Evolutionary conservation across 176 grass and related monocot genomes (phyloP), one percentile per base, ranked within the genome.

Genomic region (Zoysia pacifica): DNA sequence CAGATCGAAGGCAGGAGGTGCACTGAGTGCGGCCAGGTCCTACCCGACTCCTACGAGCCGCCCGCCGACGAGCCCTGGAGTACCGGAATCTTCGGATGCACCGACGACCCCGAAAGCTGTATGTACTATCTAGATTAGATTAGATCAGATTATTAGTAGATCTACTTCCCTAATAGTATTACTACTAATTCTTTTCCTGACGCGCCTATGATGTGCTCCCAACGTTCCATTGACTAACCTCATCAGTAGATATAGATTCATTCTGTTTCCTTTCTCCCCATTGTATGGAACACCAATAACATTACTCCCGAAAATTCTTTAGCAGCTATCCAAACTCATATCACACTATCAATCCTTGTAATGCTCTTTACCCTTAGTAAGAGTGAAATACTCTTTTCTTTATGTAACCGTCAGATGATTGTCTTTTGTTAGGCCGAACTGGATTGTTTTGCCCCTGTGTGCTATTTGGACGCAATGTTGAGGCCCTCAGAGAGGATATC

Each of bases 381-480:
- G 28, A 28, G 28, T 28, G 28, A 28, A 28, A 28, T 28, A 28
- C 28, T 28, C 28, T 28, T 28, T 28, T 28, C 28, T 28, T 28
- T 28, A 28, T 28, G 28, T 28, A 28, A 28, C 28, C 28, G 28
- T 28, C 48, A 54, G 15, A 62, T 28, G 28, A 28, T 63, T 63
- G 1, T 83, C 41, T 64, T 37, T 54, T 67, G 65, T 36, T 79
- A 97, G 94, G 91, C 63, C 90, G 89, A 72, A 97, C 87, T 84
- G 94, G 94, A 66, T 62, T 97, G 42, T 90, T 94, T 82, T 97
- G 94, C 39, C 94, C 94, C 44, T 97, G 94, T 5, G 87, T 97
- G 40, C 82, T 97, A 72, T 97, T 97, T 84, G 94, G 94, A 18
- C 94, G 85, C 55, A 97, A 97, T 9, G 74, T 97, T 18, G 91